Evolutionary conservation across 2,329 filamentous ascomycete genomes (phyloP).

Genomic region (Lachnellula arida): DNA sequence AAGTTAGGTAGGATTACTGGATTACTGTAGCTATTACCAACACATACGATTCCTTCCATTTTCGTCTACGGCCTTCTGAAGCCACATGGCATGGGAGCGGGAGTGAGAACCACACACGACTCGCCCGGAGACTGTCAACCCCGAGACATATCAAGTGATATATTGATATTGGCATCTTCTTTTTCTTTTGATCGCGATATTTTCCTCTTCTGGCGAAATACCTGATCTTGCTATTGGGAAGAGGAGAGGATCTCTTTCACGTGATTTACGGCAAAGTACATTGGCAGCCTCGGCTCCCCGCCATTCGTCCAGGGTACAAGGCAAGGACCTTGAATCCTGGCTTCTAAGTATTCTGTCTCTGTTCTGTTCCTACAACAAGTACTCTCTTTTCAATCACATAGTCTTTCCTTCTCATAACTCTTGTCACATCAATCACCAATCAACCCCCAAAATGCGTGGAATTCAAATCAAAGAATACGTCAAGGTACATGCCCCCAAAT

Average conservation of each 20-base stretch:
- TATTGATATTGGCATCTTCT: too few relatives aligned
- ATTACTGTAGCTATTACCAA: too few relatives aligned
- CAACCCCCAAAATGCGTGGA: constrained; percentile 57
- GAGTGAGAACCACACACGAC: too few relatives aligned
- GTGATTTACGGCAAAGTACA: neutral
- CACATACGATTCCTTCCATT: constrained; percentile 11
- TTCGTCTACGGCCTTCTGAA: constrained; percentile 19
- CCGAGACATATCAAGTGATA: too few relatives aligned
- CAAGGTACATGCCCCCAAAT: constrained; percentile 46
- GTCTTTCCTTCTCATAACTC: neutral
- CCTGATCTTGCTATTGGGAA: neutral
- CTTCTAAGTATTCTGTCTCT: too few relatives aligned
- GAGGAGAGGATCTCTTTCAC: neutral
- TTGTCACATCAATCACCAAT: neutral
- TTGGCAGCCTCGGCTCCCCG: constrained; percentile 6
- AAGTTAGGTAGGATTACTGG: too few relatives aligned
- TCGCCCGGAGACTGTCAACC: too few relatives aligned
- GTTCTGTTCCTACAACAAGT: neutral
- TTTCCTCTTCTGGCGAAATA: neutral
- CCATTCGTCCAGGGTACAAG: neutral
- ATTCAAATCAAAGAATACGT: constrained; percentile 72
- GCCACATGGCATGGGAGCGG: too few relatives aligned
- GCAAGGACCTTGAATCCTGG: neutral
- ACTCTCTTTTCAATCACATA: neutral
- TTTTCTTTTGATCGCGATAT: too few relatives aligned